Evolutionary conservation across 495 filamentous ascomycete genomes (phyloP).

Genomic region (Tuber indicum): DNA sequence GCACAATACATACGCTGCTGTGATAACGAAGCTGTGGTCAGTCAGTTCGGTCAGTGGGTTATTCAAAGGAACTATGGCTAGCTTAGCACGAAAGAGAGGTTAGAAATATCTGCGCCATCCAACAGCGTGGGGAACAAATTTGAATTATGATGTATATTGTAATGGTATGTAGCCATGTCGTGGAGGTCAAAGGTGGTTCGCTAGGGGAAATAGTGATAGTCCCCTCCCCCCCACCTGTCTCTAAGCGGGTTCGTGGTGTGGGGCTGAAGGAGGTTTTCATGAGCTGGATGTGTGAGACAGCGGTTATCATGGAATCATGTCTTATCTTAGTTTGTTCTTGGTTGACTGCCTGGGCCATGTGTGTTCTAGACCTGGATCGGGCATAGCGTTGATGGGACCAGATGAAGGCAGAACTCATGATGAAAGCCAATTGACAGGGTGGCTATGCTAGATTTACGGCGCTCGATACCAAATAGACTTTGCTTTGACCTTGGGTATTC

Average conservation of each 20-base stretch:
- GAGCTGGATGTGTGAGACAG: neutral
- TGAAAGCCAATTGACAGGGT: neutral
- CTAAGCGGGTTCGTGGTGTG: neutral
- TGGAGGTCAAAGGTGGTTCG: neutral
- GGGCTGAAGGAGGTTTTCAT: neutral
- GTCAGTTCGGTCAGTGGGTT: neutral
- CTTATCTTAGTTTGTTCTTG: neutral
- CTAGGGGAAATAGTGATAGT: neutral
- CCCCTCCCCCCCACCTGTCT: neutral
- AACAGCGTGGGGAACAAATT: neutral
- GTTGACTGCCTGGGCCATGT: neutral
- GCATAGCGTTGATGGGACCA: neutral
- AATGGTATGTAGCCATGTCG: neutral
- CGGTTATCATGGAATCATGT: neutral
- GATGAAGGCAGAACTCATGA: neutral
- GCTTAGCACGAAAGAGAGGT: neutral
- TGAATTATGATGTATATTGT: neutral
- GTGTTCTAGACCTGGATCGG: neutral
- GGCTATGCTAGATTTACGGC: neutral
- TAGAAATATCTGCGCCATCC: neutral
- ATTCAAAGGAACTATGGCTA: neutral
- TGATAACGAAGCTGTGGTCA: neutral
- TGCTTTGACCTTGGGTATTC: neutral
- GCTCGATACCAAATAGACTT: neutral
- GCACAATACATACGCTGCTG: neutral